phyloP scores from a whole-genome alignment of 129 eudicot genomes.

The Flaveria ramosissima region DNA sequence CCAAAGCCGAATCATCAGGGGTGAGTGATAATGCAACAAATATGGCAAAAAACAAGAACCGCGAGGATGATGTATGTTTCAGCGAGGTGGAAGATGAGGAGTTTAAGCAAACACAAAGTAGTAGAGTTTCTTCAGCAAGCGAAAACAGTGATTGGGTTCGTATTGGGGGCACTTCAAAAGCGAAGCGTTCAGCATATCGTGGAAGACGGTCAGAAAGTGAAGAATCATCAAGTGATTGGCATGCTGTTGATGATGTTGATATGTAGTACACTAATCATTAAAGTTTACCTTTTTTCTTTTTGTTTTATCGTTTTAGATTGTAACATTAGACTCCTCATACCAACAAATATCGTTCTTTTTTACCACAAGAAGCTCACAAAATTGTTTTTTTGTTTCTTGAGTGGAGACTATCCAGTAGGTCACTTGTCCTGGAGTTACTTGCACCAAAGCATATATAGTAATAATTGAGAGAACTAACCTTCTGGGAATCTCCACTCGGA shows the following conservation, averaged over 20 bases:
- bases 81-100: slow-evolving; percentile 70
- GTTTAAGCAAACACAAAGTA: slow-evolving; percentile 28
- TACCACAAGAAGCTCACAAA: neutral
- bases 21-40: slow-evolving; percentile 14
- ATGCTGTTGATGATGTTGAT: slow-evolving; percentile 63
- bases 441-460: too few relatives aligned
- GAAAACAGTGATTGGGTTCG: slow-evolving; percentile 59
- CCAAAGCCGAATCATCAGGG: neutral
- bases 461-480: too few relatives aligned
- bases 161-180: slow-evolving; percentile 35
- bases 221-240: slow-evolving; percentile 74
- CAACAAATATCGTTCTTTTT: neutral
- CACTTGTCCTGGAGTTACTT: too few relatives aligned
- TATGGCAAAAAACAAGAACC: slow-evolving; percentile 15
- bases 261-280: slow-evolving; percentile 31
- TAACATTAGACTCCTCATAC: neutral
- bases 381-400: too few relatives aligned
- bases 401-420: too few relatives aligned
- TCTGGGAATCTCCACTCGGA: too few relatives aligned
- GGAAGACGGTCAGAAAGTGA: slow-evolving; percentile 72
- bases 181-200: slow-evolving; percentile 32
- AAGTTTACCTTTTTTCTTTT: neutral
- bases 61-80: slow-evolving; percentile 51
- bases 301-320: neutral
- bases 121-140: slow-evolving; percentile 40